A percentile compares a stretch with the other conserved stretches of the same genome.
Conservation (phyloP, 2,329 filamentous ascomycete genomes). For the Trichoderma breve region DNA sequence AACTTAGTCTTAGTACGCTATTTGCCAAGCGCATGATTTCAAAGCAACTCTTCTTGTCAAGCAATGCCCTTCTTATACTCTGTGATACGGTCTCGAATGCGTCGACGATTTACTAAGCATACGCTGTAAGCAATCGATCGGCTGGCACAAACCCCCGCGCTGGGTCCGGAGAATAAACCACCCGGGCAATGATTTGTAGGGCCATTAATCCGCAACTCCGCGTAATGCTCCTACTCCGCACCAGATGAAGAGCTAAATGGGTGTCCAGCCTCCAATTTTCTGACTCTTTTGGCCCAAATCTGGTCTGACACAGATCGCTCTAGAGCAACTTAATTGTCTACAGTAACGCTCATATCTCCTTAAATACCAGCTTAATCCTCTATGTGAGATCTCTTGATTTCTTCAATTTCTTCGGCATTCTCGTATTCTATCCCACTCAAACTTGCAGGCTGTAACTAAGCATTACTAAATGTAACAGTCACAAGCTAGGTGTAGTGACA, state of each 20-base stretch:
- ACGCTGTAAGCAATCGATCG: background rate
- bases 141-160: background rate
- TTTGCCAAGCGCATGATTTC: background rate
- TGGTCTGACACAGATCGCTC: background rate
- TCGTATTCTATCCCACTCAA: background rate
- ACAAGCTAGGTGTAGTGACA: background rate
- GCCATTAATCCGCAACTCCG: background rate
- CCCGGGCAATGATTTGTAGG: background rate
- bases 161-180: background rate
- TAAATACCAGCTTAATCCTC: background rate
- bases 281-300: background rate
- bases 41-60: background rate
- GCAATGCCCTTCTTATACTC: background rate
- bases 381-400: background rate
- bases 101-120: background rate
- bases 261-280: background rate
- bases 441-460: background rate
- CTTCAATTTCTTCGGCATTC: background rate
- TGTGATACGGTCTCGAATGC: background rate
- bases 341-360: background rate
- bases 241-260: background rate
- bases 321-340: background rate
- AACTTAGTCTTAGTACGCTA: background rate
- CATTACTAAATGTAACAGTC: background rate
- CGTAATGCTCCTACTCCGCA: background rate